These are phyloP conservation scores for Candida vartiovaarae DNA, from an alignment of 805 yeast species.

Conservation along the genomic window DNA sequence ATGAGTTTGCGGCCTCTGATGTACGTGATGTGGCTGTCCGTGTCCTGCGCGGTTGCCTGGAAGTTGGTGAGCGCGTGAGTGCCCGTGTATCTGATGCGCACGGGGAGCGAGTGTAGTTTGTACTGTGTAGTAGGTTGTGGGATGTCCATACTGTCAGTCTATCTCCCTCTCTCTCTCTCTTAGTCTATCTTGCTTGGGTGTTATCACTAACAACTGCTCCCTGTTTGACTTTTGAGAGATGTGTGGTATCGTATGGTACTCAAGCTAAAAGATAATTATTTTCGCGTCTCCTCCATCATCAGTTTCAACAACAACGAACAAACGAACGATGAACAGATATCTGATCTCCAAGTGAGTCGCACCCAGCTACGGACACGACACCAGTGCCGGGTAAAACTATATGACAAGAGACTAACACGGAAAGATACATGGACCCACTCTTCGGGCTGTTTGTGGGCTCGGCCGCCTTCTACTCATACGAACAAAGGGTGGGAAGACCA, in stretches of 20 bases:
- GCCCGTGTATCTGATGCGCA: slow-evolving; percentile 13
- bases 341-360: slow-evolving; percentile 21
- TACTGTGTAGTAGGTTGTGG: slow-evolving; percentile 1
- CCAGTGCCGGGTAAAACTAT: no score
- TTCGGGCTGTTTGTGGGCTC: slow-evolving; percentile 59
- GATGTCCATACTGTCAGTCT: not conserved
- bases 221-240: not conserved
- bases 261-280: not conserved
- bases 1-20: slow-evolving; percentile 30
- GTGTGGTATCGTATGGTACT: not conserved
- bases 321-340: slow-evolving; percentile 9
- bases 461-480: slow-evolving; percentile 57
- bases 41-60: not conserved
- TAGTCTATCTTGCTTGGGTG: no score
- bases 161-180: no score
- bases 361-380: not conserved
- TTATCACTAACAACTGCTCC: not conserved
- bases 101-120: slow-evolving; percentile 13
- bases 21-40: slow-evolving; percentile 16
- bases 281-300: not conserved
- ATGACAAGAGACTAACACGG: not conserved
- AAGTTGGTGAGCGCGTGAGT: slow-evolving; percentile 8
- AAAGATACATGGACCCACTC: slow-evolving; percentile 53
- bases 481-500: slow-evolving; percentile 46
- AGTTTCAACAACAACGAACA: not conserved